Evolutionary conservation across 2,329 filamentous ascomycete species (phyloP).

Genomic region (Polychaeton citri): DNA sequence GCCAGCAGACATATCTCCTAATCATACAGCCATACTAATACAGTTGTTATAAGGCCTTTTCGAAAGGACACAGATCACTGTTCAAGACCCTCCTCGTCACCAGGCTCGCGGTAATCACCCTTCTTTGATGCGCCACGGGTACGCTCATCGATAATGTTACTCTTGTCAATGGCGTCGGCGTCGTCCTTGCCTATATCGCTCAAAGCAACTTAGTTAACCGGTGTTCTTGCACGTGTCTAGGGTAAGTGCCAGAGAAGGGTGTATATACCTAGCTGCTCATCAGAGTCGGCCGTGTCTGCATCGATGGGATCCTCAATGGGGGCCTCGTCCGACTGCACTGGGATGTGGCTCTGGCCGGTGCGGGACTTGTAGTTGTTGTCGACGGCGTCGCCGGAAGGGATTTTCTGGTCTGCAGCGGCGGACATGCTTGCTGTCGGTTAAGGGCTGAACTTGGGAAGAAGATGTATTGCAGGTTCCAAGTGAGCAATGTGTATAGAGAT

Average conservation of each 20-base stretch:
- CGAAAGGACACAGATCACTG: too few relatives aligned
- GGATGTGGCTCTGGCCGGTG: slow-evolving; percentile 31
- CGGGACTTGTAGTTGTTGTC: slow-evolving; percentile 36
- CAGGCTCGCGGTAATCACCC: slow-evolving; percentile 37
- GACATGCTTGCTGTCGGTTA: too few relatives aligned
- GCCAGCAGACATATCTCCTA: too few relatives aligned
- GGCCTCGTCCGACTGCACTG: slow-evolving; percentile 34
- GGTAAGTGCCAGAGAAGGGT: neutral
- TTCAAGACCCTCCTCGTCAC: slow-evolving; percentile 33
- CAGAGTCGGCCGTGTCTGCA: slow-evolving; percentile 30
- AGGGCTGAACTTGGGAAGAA: too few relatives aligned
- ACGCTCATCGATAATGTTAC: slow-evolving; percentile 34
- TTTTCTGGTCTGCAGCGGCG: too few relatives aligned
- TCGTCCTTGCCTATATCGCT: slow-evolving; percentile 30
- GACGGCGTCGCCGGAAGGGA: too few relatives aligned
- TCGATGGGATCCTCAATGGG: slow-evolving; percentile 33
- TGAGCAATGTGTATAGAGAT: too few relatives aligned
- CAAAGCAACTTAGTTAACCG: neutral
- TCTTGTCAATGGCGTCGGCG: slow-evolving; percentile 33
- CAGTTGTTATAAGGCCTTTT: too few relatives aligned
- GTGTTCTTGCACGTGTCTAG: neutral
- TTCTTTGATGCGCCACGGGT: slow-evolving; percentile 35
- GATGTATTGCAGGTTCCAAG: too few relatives aligned
- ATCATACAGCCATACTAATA: too few relatives aligned
- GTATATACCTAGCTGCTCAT: slow-evolving; percentile 31